Base-by-base conservation (phyloP, 225 moss, liverwort and hornwort species). In the Ulota crispa region DNA sequence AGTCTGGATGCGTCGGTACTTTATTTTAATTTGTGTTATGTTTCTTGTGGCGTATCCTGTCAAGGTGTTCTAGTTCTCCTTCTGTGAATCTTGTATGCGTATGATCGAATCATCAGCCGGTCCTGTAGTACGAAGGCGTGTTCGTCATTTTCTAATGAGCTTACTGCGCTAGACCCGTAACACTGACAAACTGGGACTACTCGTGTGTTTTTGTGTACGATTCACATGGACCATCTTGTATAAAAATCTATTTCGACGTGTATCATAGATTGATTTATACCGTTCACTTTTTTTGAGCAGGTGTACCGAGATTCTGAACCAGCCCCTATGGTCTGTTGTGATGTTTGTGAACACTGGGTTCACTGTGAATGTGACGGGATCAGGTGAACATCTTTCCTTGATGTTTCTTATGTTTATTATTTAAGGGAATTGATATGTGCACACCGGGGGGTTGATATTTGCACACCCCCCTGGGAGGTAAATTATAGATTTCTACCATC, bases 281-380 rank as follows among this genome's bases (percentile, higher is more conserved):
- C 26, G 57, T 11, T 75, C 37, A 36, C 26, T 71, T 80, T 39
- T 50, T 32, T 64, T 78, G 82, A 75, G 71, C 88, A 99, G 92
- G 98, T 99, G 32, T 99, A 99, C 67, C 90, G 98, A 81, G 98
- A 99, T 83, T 95, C 98, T 47, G 98, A 99, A 89, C 89, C 92
- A 71, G 92, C 94, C 60, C 98, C 98, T 23, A 99, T 99, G 98
- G 98, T 99, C 39, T 95, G 98, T 81, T 99, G 98, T 85, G 98
- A 99, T 83, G 88, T 87, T 64, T 99, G 98, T 76, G 96, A 96
- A 86, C 98, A 96, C 77, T 99, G 98, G 98, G 98, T 99, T 71
- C 98, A 99, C 57, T 94, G 95, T 81, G 88, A 89, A 77, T 99
- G 98, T 86, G 98, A 99, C 87, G 94, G 94, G 53, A 99, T 99